Evolutionary conservation across 768 basidiomycete species (phyloP).

Genomic region (Amyloporia xantha): DNA sequence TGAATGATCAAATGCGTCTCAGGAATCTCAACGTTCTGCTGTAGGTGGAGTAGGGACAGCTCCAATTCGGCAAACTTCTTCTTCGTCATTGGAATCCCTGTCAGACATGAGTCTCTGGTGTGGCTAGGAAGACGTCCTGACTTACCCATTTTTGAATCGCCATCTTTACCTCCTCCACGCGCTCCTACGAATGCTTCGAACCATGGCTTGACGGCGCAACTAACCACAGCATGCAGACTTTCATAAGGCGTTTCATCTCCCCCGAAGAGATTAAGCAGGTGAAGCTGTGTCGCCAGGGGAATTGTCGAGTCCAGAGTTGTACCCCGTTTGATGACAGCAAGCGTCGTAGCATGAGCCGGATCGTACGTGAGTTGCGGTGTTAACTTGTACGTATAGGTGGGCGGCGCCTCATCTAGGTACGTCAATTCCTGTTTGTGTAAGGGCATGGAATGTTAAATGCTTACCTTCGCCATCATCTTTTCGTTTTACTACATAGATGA

Average conservation of each 20-base stretch:
- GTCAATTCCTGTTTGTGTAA: background rate
- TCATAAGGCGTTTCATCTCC: slow-evolving; percentile 91
- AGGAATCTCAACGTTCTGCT: slow-evolving; percentile 99
- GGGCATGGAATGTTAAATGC: background rate
- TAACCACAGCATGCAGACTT: slow-evolving; percentile 90
- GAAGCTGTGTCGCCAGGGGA: slow-evolving; percentile 80
- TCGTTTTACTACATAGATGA: slow-evolving; percentile 77
- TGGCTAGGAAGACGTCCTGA: slow-evolving; percentile 1
- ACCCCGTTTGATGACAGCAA: slow-evolving; percentile 92
- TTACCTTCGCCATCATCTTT: slow-evolving; percentile 72
- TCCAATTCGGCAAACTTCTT: slow-evolving; percentile 99
- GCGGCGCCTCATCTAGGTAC: slow-evolving; percentile 53
- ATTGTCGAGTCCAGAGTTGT: slow-evolving; percentile 73
- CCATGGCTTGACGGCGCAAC: slow-evolving; percentile 94
- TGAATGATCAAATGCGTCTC: slow-evolving; percentile 92
- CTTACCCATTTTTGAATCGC: slow-evolving; percentile 76
- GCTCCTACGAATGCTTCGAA: slow-evolving; percentile 96
- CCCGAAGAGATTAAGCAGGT: slow-evolving; percentile 88
- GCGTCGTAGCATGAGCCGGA: slow-evolving; percentile 70
- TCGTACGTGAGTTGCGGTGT: slow-evolving; percentile 76
- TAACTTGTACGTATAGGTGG: slow-evolving; percentile 60
- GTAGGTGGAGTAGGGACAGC: slow-evolving; percentile 86
- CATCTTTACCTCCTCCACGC: slow-evolving; percentile 67
- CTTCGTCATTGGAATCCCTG: slow-evolving; percentile 95
- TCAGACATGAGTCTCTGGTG: too few species aligned